phyloP scores from a whole-genome alignment of 495 filamentous ascomycete genomes.

The Physcia stellaris region DNA sequence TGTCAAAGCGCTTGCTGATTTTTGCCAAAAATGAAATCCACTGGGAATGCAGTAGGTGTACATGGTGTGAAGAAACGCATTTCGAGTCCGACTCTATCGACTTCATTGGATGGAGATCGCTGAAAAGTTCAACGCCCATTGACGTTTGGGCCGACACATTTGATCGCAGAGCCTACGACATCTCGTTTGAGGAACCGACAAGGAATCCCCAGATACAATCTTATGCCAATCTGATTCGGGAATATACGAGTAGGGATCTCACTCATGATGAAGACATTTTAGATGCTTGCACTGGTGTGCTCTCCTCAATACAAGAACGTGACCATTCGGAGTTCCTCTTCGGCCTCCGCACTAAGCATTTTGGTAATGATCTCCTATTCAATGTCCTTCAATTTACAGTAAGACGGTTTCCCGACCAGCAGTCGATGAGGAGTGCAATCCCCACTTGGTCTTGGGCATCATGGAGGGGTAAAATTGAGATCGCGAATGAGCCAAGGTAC shows the following conservation, averaged over 20 bases:
- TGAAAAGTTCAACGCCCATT: constrained; percentile 7
- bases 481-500: neutral
- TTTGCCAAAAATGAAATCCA: constrained; percentile 23
- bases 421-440: neutral
- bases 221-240: constrained; percentile 2
- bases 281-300: constrained; percentile 1
- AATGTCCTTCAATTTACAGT: neutral
- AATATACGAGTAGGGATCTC: constrained; percentile 10
- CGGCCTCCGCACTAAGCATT: neutral
- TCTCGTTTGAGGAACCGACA: constrained; percentile 3
- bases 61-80: neutral
- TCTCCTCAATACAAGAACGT: neutral
- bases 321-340: neutral
- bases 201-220: constrained; percentile 7
- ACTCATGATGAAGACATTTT: constrained; percentile 14
- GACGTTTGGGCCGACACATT: neutral
- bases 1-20: constrained; percentile 16
- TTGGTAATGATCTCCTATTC: neutral
- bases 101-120: constrained; percentile 6
- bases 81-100: constrained; percentile 4
- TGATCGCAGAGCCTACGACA: neutral
- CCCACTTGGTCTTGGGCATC: neutral
- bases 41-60: constrained; percentile 20
- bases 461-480: neutral
- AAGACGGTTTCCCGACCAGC: neutral